Percentiles rank a stretch among this genome's conserved stretches.
phyloP scores from a whole-genome alignment of 192 early-diverging fungal genomes.

The Chytriomyces sp. region DNA sequence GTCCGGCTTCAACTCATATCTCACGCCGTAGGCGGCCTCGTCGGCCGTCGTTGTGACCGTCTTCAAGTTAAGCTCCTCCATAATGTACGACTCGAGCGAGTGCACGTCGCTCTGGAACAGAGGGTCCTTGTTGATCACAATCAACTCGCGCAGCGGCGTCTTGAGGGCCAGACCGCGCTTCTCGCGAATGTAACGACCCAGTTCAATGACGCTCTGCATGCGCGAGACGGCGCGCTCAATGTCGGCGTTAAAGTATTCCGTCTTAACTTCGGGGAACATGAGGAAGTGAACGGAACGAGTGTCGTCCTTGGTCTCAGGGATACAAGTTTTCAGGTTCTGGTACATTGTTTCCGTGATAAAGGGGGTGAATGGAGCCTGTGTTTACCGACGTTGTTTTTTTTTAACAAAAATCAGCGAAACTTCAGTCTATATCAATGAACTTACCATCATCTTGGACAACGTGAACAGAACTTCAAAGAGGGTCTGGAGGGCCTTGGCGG shows the following conservation, averaged over 20 bases:
- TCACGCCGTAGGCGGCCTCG: constrained; percentile 89
- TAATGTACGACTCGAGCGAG: constrained; percentile 82
- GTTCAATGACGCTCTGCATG: constrained; percentile 97
- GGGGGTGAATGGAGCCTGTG: constrained; percentile 88
- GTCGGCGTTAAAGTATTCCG: constrained; percentile 93
- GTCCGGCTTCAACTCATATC: constrained; percentile 91
- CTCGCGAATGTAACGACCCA: constrained; percentile 89
- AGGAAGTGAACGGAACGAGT: constrained; percentile 92
- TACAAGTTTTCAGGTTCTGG: constrained; percentile 81
- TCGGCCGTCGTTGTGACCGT: constrained; percentile 85
- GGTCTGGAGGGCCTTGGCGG: constrained; percentile 84
- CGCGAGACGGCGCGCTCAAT: constrained; percentile 93
- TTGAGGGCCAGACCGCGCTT: constrained; percentile 91
- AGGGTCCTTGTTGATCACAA: constrained; percentile 85
- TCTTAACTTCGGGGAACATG: constrained; percentile 87
- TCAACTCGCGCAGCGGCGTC: constrained; percentile 89
- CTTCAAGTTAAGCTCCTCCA: constrained; percentile 90
- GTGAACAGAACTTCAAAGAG: constrained; percentile 96
- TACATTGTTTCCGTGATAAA: constrained; percentile 98
- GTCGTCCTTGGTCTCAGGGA: constrained; percentile 66
- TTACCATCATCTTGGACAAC: constrained; percentile 73
- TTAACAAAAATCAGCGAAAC: not conserved
- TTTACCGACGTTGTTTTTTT: not conserved
- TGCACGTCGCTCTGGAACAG: constrained; percentile 88
- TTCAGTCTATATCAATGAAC: too few relatives aligned